Conservation (phyloP, 352 stramenopile species). For the Phytophthora tubulina region DNA sequence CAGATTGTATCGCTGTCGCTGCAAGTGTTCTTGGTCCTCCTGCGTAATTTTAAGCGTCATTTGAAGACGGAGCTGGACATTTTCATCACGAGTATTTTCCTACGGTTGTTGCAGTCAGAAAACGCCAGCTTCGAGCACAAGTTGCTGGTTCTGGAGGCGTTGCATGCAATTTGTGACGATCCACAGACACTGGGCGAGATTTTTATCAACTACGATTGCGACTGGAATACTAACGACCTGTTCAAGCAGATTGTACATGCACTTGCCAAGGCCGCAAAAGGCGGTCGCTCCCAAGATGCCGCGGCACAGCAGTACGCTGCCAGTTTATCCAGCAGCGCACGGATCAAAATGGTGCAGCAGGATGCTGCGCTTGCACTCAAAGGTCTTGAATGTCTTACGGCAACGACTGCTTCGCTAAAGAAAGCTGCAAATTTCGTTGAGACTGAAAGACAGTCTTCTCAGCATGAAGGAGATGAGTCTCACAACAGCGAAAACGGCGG, state of each 20-base stretch:
- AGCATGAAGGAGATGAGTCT: slow-evolving; percentile 38
- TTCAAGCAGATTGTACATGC: slow-evolving; percentile 99
- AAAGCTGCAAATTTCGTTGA: slow-evolving; percentile 89
- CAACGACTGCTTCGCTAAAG: slow-evolving; percentile 93
- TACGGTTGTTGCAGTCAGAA: slow-evolving; percentile 96
- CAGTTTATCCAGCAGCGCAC: slow-evolving; percentile 66
- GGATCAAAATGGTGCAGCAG: slow-evolving; percentile 76
- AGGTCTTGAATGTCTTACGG: slow-evolving; percentile 94
- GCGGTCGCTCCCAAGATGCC: slow-evolving; percentile 66
- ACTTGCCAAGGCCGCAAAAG: slow-evolving; percentile 96
- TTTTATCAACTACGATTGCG: slow-evolving; percentile 99
- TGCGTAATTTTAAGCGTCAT: slow-evolving; percentile 94
- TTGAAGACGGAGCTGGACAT: slow-evolving; percentile 99
- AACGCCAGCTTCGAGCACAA: slow-evolving; percentile 99
- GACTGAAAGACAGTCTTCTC: slow-evolving; percentile 55
- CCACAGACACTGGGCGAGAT: slow-evolving; percentile 96
- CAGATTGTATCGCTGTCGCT: slow-evolving; percentile 97
- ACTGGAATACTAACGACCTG: slow-evolving; percentile 97
- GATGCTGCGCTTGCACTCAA: slow-evolving; percentile 82
- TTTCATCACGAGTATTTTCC: slow-evolving; percentile 99
- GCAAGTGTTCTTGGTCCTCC: slow-evolving; percentile 98
- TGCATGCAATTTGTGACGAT: slow-evolving; percentile 96
- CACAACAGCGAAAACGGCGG: slow-evolving; percentile 51
- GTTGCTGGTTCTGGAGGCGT: slow-evolving; percentile 96
- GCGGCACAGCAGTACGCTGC: slow-evolving; percentile 59